Base-by-base conservation (phyloP, 164 flowering plant species). In the Houttuynia cordata region DNA sequence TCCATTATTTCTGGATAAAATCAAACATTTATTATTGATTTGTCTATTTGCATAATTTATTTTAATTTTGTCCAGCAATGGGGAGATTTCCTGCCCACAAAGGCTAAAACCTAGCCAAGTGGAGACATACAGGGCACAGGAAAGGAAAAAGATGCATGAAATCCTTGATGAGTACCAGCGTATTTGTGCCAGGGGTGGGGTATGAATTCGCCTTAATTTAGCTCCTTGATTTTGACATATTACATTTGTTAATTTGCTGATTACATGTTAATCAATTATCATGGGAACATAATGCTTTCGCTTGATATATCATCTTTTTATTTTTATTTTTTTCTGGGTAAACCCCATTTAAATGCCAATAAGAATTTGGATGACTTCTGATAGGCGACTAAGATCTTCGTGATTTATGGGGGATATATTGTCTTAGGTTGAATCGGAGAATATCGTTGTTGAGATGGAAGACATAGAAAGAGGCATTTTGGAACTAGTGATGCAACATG, bases 381-480 rank as follows among this genome's bases (percentile, higher is more conserved):
- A n/a, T n/a, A n/a, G n/a, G n/a, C n/a, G n/a, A n/a, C n/a, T n/a
- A n/a, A n/a, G n/a, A 42, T 8, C 23, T 3, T 19, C 1, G 3
- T 49, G 18, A 23, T 15, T 12, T 61, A n/a, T 40, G 15, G 17
- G 30, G 7, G 4, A n/a, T n/a, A n/a, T n/a, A n/a, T 24, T 21
- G 8, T 37, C 55, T 62, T 24, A 88, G 96, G 79, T 76, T 8
- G 60, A 34, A 21, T 85, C 79, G 14, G 88, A 84, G 70, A 82
- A 74, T 42, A 49, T 72, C 18, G 57, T 64, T 58, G 72, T 70
- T 63, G 88, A 88, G 65, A 69, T 24, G 71, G 81, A 78, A 41
- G 63, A 57, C 59, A 61, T 84, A 41, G 91, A 78, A 69, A 72
- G 74, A 64, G 90, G 91, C n/a, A 78, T 88, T 57, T 52, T 84